Evolutionary conservation across 2,329 filamentous ascomycete genomes (phyloP), one percentile per base, ranked within the genome.

Genomic region (Clathrospora elynae): DNA sequence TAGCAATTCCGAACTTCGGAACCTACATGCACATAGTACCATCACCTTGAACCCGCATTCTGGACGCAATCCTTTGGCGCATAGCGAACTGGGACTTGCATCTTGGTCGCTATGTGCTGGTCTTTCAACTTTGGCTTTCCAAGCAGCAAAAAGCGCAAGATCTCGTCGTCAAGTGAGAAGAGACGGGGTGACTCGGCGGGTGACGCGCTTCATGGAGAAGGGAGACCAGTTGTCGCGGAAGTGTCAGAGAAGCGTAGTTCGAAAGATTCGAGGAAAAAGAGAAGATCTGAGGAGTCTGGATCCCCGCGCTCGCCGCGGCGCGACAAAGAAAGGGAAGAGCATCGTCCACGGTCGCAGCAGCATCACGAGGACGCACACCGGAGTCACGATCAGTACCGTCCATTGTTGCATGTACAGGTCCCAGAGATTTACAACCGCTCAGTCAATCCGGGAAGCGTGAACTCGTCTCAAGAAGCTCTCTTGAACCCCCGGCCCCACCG

Each of bases 31-130:
- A 36, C 48, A 44, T 51, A 58, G 49, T 51, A 51, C 47, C 41
- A 45, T 38, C 22, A 35, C 42, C 33, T 46, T 34, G 14, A 45
- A 36, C 42, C 42, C 43, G 42, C 25, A 50, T 51, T 42, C 26
- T 54, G 50, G 39, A 49, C 45, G 20, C 49, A 49, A 41, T 36
- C 33, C 35, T 42, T 49, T 35, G 46, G 59, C 61, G 59, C 59
- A 59, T 59, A 61, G 54, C 55, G 49, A 59, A 53, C 50, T 49
- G 42, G 54, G 51, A 52, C 44, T 38, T 38, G 50, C 40, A 47
- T 51, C 47, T 51, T 56, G 57, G 44, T 63, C 59, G 57, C 59
- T 48, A 70, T 70, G 67, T 70, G 67, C 55, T 68, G 66, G 59
- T 64, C 61, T 51, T 67, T 65, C 49, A 60, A 57, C 34, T 68